Evolutionary conservation across 164 flowering plant genomes (phyloP).

Genomic region (Dillenia turbinata): DNA sequence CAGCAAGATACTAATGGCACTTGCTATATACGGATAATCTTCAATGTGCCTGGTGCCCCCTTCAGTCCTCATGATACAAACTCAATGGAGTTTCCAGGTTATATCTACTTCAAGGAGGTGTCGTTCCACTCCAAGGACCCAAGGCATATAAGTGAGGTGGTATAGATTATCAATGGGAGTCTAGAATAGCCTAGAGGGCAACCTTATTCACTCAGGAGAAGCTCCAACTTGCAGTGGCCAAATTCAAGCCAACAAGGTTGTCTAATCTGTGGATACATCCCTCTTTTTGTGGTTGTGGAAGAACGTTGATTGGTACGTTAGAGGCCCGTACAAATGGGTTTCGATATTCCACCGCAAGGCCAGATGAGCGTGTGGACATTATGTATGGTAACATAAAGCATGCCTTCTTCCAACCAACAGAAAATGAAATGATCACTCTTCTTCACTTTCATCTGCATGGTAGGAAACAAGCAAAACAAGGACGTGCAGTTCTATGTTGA

Average conservation of each 20-base stretch:
- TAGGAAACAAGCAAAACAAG: slow-evolving; percentile 78
- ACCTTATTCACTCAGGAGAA: slow-evolving; percentile 83
- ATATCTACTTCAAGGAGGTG: slow-evolving; percentile 75
- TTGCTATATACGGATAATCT: slow-evolving; percentile 70
- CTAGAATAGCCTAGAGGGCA: slow-evolving; percentile 85
- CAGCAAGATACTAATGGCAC: slow-evolving; percentile 63
- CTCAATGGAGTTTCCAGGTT: slow-evolving; percentile 47
- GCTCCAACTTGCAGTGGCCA: slow-evolving; percentile 52
- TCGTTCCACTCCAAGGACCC: slow-evolving; percentile 84
- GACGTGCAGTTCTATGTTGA: slow-evolving; percentile 83
- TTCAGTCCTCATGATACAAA: slow-evolving; percentile 60
- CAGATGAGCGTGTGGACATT: slow-evolving; percentile 68
- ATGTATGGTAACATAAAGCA: slow-evolving; percentile 75
- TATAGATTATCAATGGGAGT: slow-evolving; percentile 76
- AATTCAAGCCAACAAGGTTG: slow-evolving; percentile 60
- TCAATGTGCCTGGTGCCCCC: slow-evolving; percentile 77
- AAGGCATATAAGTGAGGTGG: slow-evolving; percentile 76
- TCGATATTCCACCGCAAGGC: slow-evolving; percentile 58
- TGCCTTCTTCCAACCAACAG: slow-evolving; percentile 85
- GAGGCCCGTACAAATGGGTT: slow-evolving; percentile 83
- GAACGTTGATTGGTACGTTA: slow-evolving; percentile 61
- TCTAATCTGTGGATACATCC: slow-evolving; percentile 79
- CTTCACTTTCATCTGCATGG: slow-evolving; percentile 86
- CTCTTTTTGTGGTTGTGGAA: slow-evolving; percentile 62
- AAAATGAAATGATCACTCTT: slow-evolving; percentile 79